Percentiles rank a stretch among this genome's conserved stretches.
Conservation (phyloP, 805 yeast species). For the Isabelozyma pseudorhagii region DNA sequence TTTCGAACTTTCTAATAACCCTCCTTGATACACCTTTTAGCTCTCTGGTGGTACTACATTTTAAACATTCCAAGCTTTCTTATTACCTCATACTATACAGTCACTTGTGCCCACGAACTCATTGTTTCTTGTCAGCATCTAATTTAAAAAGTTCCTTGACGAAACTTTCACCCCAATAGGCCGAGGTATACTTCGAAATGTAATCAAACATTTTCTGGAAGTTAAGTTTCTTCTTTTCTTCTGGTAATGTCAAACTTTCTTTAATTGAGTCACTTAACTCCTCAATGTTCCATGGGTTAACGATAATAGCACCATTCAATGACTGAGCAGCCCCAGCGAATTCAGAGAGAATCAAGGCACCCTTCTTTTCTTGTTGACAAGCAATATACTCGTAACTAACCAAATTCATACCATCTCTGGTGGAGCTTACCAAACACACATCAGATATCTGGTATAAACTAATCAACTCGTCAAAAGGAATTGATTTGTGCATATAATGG, state of each 20-base stretch:
- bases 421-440: constrained; percentile 88
- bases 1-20: too few species aligned
- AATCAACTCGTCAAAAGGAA: constrained; percentile 87
- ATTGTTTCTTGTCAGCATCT: neutral
- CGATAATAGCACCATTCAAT: constrained; percentile 86
- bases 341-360: constrained; percentile 84
- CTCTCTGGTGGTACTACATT: too few species aligned
- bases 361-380: constrained; percentile 83
- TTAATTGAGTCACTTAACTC: constrained; percentile 82
- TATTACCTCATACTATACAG: too few species aligned
- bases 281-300: constrained; percentile 98
- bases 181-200: constrained; percentile 90
- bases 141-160: constrained; percentile 73
- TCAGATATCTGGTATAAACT: constrained; percentile 83
- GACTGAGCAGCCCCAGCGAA: constrained; percentile 99
- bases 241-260: constrained; percentile 82
- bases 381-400: constrained; percentile 97
- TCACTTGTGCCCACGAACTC: too few species aligned
- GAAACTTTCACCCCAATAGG: constrained; percentile 96
- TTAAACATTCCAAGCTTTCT: too few species aligned
- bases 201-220: constrained; percentile 83
- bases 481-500: constrained; percentile 90
- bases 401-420: constrained; percentile 98
- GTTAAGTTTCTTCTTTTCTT: constrained; percentile 74
- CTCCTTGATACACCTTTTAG: too few species aligned